Evolutionary conservation across 192 early-diverging fungal species (phyloP).

Genomic region (Thamnidium elegans): DNA sequence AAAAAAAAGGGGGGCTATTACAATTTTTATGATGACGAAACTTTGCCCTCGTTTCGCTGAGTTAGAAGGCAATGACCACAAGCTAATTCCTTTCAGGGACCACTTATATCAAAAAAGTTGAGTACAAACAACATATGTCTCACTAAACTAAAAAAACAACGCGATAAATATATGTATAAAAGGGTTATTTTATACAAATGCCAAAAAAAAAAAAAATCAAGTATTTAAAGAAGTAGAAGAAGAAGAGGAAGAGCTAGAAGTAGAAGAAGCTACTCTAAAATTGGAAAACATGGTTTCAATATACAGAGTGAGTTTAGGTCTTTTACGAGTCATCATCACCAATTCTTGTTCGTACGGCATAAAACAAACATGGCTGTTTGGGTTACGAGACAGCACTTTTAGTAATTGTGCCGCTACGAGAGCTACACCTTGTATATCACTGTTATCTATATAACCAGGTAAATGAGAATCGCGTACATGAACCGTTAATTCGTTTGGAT

Average conservation of each 20-base stretch:
- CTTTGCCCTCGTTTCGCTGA: too few relatives aligned
- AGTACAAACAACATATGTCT: too few relatives aligned
- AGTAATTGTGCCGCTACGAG: conserved; percentile 25
- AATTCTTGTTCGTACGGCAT: conserved; percentile 30
- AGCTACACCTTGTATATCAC: conserved; percentile 17
- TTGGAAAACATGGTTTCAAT: conserved; percentile 23
- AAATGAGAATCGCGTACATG: conserved; percentile 10
- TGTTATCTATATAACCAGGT: not conserved
- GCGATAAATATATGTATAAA: too few relatives aligned
- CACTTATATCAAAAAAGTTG: too few relatives aligned
- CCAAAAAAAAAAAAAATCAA: not conserved
- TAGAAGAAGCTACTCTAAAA: conserved; percentile 8
- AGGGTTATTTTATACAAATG: too few relatives aligned
- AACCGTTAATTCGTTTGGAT: not conserved
- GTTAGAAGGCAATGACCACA: too few relatives aligned
- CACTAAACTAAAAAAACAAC: too few relatives aligned
- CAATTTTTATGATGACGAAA: too few relatives aligned
- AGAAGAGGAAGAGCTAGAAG: not conserved
- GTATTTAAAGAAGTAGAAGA: not conserved
- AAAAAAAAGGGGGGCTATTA: too few relatives aligned
- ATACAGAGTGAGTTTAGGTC: conserved; percentile 17
- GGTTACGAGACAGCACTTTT: conserved; percentile 15
- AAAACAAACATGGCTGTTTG: conserved; percentile 18
- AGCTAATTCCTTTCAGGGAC: too few relatives aligned
- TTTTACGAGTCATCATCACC: conserved; percentile 9